Conservation (phyloP, 257 asterid genomes). For the Gynochthodes officinalis region DNA sequence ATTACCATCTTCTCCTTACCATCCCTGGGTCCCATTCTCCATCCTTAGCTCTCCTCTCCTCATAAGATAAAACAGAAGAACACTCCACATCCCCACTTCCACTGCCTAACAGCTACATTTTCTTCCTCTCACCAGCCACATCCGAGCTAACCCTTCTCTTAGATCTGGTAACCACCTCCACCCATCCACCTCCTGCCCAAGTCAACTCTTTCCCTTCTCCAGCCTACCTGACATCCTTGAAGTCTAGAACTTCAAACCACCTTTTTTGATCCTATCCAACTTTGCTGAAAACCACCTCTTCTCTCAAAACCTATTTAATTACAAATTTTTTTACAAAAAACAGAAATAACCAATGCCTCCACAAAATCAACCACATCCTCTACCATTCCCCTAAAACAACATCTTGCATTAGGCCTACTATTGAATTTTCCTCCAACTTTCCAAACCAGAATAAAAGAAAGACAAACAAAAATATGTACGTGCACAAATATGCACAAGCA, state of each 20-base stretch:
- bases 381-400: not conserved
- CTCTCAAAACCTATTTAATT: too few species aligned
- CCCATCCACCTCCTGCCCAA: not conserved
- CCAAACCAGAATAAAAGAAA: not conserved
- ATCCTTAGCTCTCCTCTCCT: not conserved
- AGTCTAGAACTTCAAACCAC: not conserved
- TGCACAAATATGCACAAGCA: not conserved
- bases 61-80: not conserved
- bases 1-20: not conserved
- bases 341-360: not conserved
- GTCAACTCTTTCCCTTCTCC: not conserved
- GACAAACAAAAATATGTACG: not conserved
- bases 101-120: not conserved
- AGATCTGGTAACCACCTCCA: not conserved
- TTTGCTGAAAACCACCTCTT: not conserved
- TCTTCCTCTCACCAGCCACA: not conserved
- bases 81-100: not conserved
- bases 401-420: not conserved
- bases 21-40: not conserved
- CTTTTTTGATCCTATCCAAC: not conserved
- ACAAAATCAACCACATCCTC: not conserved
- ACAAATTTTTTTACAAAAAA: too few species aligned
- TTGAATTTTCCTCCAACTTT: not conserved
- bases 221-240: not conserved
- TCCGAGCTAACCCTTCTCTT: not conserved